Percentiles rank a stretch among this genome's conserved stretches.
Conservation (phyloP, 306 rosid genomes). For the Biancaea sappan region DNA sequence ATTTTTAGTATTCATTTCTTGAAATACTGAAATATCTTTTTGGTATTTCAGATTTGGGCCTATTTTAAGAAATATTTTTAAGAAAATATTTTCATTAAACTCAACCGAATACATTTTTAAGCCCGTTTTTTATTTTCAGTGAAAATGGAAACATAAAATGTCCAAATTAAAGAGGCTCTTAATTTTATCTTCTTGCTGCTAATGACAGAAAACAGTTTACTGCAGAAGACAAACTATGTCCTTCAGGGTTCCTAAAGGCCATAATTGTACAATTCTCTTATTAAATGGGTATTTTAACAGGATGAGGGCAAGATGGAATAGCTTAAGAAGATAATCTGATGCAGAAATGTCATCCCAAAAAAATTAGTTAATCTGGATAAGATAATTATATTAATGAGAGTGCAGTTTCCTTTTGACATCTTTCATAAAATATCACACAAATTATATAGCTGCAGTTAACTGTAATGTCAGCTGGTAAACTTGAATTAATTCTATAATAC, state of each 20-base stretch:
- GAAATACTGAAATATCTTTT: too few species aligned
- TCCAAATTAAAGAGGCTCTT: too few species aligned
- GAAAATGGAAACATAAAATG: too few species aligned
- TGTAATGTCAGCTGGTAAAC: conserved; percentile 1
- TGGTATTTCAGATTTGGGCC: too few species aligned
- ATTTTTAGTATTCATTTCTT: too few species aligned
- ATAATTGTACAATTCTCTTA: neutral
- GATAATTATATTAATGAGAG: conserved; percentile 14
- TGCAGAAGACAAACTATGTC: neutral
- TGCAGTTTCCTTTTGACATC: conserved; percentile 7
- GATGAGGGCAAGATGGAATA: conserved; percentile 9
- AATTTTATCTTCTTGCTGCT: neutral
- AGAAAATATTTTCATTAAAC: too few species aligned
- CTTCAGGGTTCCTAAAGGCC: conserved; percentile 8
- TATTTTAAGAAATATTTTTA: too few species aligned
- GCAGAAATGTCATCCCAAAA: neutral
- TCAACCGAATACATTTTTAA: too few species aligned
- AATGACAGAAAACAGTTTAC: neutral
- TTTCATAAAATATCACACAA: neutral
- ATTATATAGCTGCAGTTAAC: neutral
- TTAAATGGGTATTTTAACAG: neutral
- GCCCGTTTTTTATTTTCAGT: too few species aligned
- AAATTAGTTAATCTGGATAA: conserved; percentile 6
- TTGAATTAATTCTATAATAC: neutral
- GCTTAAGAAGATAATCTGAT: neutral